Evolutionary conservation across 345 rosid species (phyloP).

Genomic region (Hibiscus syriacus): DNA sequence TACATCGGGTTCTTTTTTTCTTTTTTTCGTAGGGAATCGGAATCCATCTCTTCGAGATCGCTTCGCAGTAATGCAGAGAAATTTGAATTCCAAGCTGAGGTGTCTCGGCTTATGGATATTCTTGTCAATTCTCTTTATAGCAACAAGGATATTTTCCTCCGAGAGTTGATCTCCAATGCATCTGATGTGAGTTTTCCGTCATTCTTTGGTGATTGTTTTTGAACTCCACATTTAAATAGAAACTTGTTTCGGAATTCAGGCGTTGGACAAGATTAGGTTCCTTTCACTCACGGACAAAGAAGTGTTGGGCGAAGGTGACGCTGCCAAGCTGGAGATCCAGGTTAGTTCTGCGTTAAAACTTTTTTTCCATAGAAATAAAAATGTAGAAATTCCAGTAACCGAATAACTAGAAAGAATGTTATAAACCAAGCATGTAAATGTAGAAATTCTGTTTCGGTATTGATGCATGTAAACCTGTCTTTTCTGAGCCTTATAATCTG

Average conservation of each 20-base stretch:
- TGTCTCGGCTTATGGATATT: constrained; percentile 96
- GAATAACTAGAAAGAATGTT: background rate
- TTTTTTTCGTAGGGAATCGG: constrained; percentile 60
- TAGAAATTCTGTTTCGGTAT: too few species aligned
- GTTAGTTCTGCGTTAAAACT: constrained; percentile 25
- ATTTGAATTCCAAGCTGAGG: constrained; percentile 98
- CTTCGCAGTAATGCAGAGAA: constrained; percentile 83
- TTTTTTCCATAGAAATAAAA: background rate
- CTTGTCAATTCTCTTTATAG: constrained; percentile 95
- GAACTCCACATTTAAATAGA: constrained; percentile 2
- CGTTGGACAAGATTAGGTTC: constrained; percentile 93
- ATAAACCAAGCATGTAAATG: background rate
- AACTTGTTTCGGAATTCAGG: constrained; percentile 35
- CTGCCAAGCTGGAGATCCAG: constrained; percentile 90
- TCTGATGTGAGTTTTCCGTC: constrained; percentile 69
- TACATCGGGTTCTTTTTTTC: too few species aligned
- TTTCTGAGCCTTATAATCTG: background rate
- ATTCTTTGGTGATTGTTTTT: background rate
- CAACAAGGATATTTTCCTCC: constrained; percentile 92
- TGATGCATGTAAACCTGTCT: background rate
- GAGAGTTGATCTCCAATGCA: constrained; percentile 96
- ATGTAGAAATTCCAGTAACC: background rate
- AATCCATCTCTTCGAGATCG: constrained; percentile 80
- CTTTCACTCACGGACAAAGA: constrained; percentile 90
- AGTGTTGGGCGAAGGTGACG: constrained; percentile 87